These are phyloP conservation scores for Talaromyces proteolyticus DNA, from an alignment of 495 filamentous ascomycete genomes.

Conservation along the genomic window DNA sequence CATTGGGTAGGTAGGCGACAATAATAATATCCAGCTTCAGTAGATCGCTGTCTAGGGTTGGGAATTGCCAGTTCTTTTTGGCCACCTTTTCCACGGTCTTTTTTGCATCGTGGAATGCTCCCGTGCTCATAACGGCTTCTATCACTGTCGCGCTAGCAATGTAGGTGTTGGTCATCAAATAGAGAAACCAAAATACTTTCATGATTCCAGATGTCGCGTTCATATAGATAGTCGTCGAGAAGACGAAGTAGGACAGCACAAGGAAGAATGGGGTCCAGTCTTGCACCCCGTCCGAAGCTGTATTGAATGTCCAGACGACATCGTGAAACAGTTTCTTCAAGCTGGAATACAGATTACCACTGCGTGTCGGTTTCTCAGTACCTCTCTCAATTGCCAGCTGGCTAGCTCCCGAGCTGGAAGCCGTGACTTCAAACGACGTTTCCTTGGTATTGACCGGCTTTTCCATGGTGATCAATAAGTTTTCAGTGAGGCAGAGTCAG, in stretches of 20 bases:
- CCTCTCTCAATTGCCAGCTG: neutral
- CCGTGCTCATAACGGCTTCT: slow-evolving; percentile 28
- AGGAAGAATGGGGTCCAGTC: slow-evolving; percentile 31
- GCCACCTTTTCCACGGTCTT: slow-evolving; percentile 21
- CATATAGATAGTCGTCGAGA: slow-evolving; percentile 28
- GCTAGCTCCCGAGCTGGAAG: neutral
- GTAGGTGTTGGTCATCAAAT: slow-evolving; percentile 28
- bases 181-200: slow-evolving; percentile 28
- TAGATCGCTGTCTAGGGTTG: slow-evolving; percentile 24
- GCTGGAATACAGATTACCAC: slow-evolving; percentile 4
- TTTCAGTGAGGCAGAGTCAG: neutral
- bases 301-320: slow-evolving; percentile 1
- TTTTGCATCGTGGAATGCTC: slow-evolving; percentile 17
- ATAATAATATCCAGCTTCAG: slow-evolving; percentile 30
- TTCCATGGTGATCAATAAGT: neutral
- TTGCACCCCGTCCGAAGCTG: slow-evolving; percentile 14
- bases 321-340: slow-evolving; percentile 5
- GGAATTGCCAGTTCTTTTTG: slow-evolving; percentile 26
- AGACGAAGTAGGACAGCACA: slow-evolving; percentile 28
- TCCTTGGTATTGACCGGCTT: neutral
- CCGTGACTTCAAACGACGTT: neutral
- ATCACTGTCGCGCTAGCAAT: slow-evolving; percentile 25
- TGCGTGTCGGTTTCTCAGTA: neutral
- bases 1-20: slow-evolving; percentile 36
- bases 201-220: slow-evolving; percentile 20